A percentile compares a stretch with the other conserved stretches of the same genome.
These are phyloP conservation scores for Ophiostoma himal-ulmi DNA, from an alignment of 2,329 filamentous ascomycete genomes.

Conservation along the genomic window DNA sequence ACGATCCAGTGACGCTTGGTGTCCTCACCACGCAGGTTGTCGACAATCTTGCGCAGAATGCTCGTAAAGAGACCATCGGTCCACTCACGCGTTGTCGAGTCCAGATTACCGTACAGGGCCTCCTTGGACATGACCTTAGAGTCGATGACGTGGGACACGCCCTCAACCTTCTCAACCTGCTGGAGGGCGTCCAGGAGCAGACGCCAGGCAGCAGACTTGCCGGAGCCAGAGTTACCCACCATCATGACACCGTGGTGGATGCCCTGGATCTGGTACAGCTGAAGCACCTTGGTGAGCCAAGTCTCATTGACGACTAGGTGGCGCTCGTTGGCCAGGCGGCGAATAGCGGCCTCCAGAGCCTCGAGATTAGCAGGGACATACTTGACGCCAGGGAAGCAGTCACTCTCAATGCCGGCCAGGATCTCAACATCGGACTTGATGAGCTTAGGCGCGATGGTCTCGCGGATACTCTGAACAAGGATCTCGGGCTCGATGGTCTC, in stretches of 20 bases:
- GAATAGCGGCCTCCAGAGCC: constrained; percentile 73
- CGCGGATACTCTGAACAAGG: constrained; percentile 94
- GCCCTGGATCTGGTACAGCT: constrained; percentile 95
- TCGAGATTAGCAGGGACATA: constrained; percentile 87
- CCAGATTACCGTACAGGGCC: constrained; percentile 87
- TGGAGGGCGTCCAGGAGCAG: constrained; percentile 86
- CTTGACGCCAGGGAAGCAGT: constrained; percentile 85
- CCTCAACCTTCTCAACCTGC: constrained; percentile 83
- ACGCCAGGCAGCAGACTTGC: constrained; percentile 94
- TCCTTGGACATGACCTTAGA: constrained; percentile 99
- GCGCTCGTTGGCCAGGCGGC: constrained; percentile 73
- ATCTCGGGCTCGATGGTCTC: constrained; percentile 89
- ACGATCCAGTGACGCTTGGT: constrained; percentile 98
- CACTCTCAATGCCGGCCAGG: constrained; percentile 75
- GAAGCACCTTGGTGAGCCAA: constrained; percentile 96
- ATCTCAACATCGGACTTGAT: constrained; percentile 87
- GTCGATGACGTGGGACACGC: constrained; percentile 95
- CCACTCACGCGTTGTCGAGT: constrained; percentile 97
- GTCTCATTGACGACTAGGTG: constrained; percentile 85
- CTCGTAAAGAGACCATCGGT: constrained; percentile 97
- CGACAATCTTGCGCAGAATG: constrained; percentile 95
- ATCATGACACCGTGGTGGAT: constrained; percentile 99
- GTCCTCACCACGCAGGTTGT: constrained; percentile 96
- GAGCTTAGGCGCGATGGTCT: constrained; percentile 96
- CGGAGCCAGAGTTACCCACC: constrained; percentile 95